phyloP scores from a whole-genome alignment of 768 basidiomycete species.

The Mycena olivaceomarginata region DNA sequence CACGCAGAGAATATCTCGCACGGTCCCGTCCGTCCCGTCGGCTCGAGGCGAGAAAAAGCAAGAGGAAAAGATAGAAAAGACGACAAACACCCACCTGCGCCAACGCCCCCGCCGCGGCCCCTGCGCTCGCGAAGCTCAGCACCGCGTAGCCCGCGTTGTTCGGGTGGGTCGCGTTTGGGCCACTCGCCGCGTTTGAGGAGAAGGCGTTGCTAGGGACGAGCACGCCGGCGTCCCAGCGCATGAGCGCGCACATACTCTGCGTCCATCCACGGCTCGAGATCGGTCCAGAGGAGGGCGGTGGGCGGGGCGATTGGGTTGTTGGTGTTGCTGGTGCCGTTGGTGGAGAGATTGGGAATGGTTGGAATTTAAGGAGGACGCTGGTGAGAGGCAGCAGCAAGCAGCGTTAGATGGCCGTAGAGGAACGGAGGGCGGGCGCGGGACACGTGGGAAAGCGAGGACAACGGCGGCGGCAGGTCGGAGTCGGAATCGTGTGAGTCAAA shows the following conservation, averaged over 20 bases:
- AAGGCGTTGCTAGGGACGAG: constrained; percentile 48
- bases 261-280: constrained; percentile 98
- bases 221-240: constrained; percentile 91
- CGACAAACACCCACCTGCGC: constrained; percentile 24
- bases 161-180: constrained; percentile 60
- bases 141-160: constrained; percentile 70
- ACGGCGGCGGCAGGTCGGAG: too few species aligned
- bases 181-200: constrained; percentile 71
- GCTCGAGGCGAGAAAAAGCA: neutral
- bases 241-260: constrained; percentile 93
- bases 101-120: constrained; percentile 29
- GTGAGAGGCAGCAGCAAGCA: too few species aligned
- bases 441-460: too few species aligned
- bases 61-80: neutral
- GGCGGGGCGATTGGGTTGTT: constrained; percentile 47
- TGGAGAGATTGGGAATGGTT: too few species aligned
- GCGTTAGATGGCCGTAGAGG: too few species aligned
- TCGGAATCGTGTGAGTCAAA: too few species aligned
- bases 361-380: too few species aligned
- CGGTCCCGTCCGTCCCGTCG: too few species aligned
- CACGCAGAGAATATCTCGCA: too few species aligned
- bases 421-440: too few species aligned
- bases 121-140: constrained; percentile 34
- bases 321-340: too few species aligned
- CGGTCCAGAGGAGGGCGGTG: constrained; percentile 88